phyloP scores from a whole-genome alignment of 2,329 filamentous ascomycete species.

The Hypoxylon sp. region DNA sequence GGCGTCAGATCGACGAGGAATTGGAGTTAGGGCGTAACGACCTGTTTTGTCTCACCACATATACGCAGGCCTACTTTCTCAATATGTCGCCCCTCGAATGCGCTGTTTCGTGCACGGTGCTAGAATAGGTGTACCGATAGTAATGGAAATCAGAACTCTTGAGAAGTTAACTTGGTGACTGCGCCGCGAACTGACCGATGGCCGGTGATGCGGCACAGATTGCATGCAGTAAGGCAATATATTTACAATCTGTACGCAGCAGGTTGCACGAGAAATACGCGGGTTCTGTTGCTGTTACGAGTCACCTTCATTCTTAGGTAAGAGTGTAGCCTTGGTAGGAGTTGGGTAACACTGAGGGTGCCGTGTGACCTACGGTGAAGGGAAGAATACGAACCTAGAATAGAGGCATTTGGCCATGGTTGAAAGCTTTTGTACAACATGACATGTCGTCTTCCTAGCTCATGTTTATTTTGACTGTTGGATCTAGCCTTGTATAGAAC shows the following conservation, averaged over 20 bases:
- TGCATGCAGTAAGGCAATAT: constrained; percentile 36
- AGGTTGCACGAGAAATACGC: constrained; percentile 23
- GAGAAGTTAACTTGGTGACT: constrained; percentile 7
- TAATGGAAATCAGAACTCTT: constrained; percentile 17
- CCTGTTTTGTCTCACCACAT: constrained; percentile 34
- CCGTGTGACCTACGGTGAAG: constrained; percentile 31
- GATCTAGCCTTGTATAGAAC: constrained; percentile 24
- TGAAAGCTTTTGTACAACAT: constrained; percentile 32
- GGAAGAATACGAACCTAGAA: constrained; percentile 28
- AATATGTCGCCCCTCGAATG: constrained; percentile 1
- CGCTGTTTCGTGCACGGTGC: constrained; percentile 15
- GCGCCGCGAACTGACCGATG: constrained; percentile 28
- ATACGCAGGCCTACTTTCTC: constrained; percentile 10
- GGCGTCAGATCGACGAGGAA: constrained; percentile 25
- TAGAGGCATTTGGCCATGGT: constrained; percentile 20
- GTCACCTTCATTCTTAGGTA: constrained; percentile 8
- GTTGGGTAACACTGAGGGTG: constrained; percentile 24
- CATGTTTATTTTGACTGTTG: constrained; percentile 13
- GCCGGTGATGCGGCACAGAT: constrained; percentile 28
- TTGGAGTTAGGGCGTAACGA: constrained; percentile 21
- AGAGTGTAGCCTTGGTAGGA: constrained; percentile 4
- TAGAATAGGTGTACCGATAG: constrained; percentile 4
- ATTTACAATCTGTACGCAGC: constrained; percentile 26
- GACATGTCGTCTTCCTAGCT: constrained; percentile 32
- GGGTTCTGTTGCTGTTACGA: constrained; percentile 20